Conservation (phyloP, 345 rosid species). For the Eucalyptus melliodora region DNA sequence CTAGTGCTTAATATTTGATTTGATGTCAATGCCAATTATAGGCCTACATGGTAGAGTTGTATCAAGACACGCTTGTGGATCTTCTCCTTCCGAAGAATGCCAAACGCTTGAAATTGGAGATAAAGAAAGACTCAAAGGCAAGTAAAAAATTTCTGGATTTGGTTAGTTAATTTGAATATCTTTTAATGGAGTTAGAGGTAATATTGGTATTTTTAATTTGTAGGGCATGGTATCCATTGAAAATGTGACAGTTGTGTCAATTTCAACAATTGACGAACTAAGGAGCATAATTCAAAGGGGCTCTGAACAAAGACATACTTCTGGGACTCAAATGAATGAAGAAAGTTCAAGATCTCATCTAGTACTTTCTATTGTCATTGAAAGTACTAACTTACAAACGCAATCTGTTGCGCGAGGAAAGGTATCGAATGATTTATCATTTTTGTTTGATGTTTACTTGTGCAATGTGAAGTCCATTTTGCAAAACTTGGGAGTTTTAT, state of each 20-base stretch:
- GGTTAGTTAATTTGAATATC: neutral
- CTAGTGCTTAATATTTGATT: neutral
- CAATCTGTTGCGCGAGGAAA: conserved; percentile 88
- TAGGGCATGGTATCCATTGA: conserved; percentile 93
- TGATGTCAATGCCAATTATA: conserved; percentile 7
- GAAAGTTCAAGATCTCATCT: conserved; percentile 96
- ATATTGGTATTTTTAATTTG: neutral
- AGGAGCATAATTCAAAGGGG: conserved; percentile 65
- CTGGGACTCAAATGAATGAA: conserved; percentile 93
- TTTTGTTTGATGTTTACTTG: neutral
- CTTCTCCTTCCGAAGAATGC: conserved; percentile 65
- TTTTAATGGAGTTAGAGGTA: neutral
- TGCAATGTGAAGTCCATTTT: neutral
- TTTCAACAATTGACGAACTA: conserved; percentile 69
- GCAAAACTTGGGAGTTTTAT: neutral
- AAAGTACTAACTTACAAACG: conserved; percentile 93
- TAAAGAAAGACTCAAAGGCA: conserved; percentile 96
- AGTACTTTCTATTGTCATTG: conserved; percentile 78
- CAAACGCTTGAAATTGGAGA: conserved; percentile 68
- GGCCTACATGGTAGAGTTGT: conserved; percentile 94
- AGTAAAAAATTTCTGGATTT: neutral
- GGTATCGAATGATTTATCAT: conserved; percentile 20
- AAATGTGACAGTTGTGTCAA: conserved; percentile 63
- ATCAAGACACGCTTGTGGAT: conserved; percentile 90
- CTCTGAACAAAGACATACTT: conserved; percentile 71